phyloP scores from a whole-genome alignment of 257 asterid species.

The Ilex asprella region DNA sequence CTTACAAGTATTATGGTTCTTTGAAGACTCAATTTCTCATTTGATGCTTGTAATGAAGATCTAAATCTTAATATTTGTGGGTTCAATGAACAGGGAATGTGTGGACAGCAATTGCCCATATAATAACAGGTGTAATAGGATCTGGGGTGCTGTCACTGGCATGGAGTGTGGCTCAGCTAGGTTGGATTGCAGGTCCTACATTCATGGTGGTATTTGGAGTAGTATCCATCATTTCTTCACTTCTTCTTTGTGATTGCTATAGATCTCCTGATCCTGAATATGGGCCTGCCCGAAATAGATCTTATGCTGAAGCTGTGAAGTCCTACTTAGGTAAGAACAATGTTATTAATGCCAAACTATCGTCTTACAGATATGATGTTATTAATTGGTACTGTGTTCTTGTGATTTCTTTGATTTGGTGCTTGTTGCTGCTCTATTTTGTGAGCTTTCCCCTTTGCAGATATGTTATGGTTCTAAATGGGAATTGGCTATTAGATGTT shows the following conservation, averaged over 20 bases:
- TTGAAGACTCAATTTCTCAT: not conserved
- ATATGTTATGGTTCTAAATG: no score
- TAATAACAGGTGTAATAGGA: slow-evolving; percentile 58
- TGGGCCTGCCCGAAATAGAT: slow-evolving; percentile 44
- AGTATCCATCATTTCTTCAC: slow-evolving; percentile 38
- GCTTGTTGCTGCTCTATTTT: no score
- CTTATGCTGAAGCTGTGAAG: slow-evolving; percentile 47
- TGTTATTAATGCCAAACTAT: no score
- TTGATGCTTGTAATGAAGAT: not conserved
- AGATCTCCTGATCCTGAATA: slow-evolving; percentile 43
- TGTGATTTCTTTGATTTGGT: no score
- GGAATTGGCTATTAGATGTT: no score
- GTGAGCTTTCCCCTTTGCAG: no score
- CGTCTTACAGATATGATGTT: no score
- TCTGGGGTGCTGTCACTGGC: slow-evolving; percentile 57
- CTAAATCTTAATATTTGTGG: not conserved
- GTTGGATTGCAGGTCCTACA: slow-evolving; percentile 54
- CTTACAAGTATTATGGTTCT: no score
- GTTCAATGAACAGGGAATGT: slow-evolving; percentile 37
- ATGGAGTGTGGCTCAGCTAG: slow-evolving; percentile 63
- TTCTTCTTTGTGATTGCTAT: slow-evolving; percentile 50
- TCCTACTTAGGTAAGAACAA: slow-evolving; percentile 36
- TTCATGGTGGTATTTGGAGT: slow-evolving; percentile 31
- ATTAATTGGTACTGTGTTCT: no score
- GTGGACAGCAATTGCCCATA: slow-evolving; percentile 48